These are phyloP conservation scores for Rhizoclosmatium sp. DNA, from an alignment of 192 early-diverging fungal species.

Conservation along the genomic window DNA sequence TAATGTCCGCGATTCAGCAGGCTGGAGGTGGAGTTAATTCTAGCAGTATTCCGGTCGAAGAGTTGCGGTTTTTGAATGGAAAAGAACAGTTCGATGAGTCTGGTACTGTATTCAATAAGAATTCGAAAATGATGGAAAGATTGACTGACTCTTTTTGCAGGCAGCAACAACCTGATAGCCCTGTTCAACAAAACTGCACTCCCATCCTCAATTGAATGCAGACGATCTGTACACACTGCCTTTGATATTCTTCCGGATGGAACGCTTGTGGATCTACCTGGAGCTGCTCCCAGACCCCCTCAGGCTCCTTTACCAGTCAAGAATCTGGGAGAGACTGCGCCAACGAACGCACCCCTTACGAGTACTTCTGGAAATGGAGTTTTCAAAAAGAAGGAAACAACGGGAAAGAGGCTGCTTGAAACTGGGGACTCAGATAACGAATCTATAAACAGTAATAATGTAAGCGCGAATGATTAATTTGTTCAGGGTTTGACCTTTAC, in stretches of 20 bases:
- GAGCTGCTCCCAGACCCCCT: neutral
- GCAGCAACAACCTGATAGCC: slow-evolving; percentile 8
- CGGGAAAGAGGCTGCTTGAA: slow-evolving; percentile 15
- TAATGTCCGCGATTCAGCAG: slow-evolving; percentile 36
- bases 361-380: neutral
- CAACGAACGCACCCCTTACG: neutral
- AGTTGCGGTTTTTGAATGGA: slow-evolving; percentile 42
- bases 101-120: neutral
- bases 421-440: slow-evolving; percentile 37
- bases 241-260: slow-evolving; percentile 45
- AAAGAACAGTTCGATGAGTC: slow-evolving; percentile 42
- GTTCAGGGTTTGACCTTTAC: neutral
- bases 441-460: slow-evolving; percentile 20
- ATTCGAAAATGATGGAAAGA: no score
- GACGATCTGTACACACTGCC: slow-evolving; percentile 17
- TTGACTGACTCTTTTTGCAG: neutral
- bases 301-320: neutral
- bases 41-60: neutral
- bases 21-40: slow-evolving; percentile 2
- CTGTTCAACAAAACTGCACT: slow-evolving; percentile 6
- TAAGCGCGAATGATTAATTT: neutral
- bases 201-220: slow-evolving; percentile 27
- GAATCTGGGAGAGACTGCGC: neutral
- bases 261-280: slow-evolving; percentile 32
- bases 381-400: slow-evolving; percentile 11